These are phyloP conservation scores for Suhomyces canberraensis DNA, from an alignment of 805 yeast species.

Conservation along the genomic window DNA sequence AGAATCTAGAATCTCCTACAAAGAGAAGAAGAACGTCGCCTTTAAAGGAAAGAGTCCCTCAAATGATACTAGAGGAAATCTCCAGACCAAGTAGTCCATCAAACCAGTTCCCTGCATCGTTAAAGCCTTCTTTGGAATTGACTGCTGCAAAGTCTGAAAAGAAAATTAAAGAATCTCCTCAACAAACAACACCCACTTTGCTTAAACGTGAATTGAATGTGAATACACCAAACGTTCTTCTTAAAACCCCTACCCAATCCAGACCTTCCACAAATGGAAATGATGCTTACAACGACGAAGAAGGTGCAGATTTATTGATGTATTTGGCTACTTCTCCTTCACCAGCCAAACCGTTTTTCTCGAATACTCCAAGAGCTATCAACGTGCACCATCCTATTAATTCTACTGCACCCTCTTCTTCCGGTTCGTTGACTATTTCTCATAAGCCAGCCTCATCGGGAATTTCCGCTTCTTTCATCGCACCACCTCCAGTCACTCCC, in stretches of 20 bases:
- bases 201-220: conserved; percentile 10
- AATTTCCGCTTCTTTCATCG: conserved; percentile 25
- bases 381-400: conserved; percentile 1
- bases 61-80: conserved; percentile 31
- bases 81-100: conserved; percentile 27
- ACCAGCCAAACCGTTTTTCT: conserved; percentile 45
- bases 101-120: conserved; percentile 8
- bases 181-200: conserved; percentile 13
- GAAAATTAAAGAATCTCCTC: conserved; percentile 1
- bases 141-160: conserved; percentile 3
- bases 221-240: conserved; percentile 6
- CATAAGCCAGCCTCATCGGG: conserved; percentile 20
- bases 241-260: conserved; percentile 38
- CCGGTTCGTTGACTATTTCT: conserved; percentile 17
- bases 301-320: conserved; percentile 80
- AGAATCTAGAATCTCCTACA: conserved; percentile 31
- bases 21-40: conserved; percentile 18
- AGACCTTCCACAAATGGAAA: conserved; percentile 12
- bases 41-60: conserved; percentile 8
- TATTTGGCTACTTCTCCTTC: conserved; percentile 83
- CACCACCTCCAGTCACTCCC: conserved; percentile 45
- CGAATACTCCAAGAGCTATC: conserved; percentile 29
- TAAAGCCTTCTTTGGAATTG: conserved; percentile 12
- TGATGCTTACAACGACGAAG: conserved; percentile 39
- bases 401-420: conserved; percentile 21